Percentiles rank a stretch among this genome's conserved stretches.
These are phyloP conservation scores for Phialophora macrospora DNA, from an alignment of 2,329 filamentous ascomycete genomes.

Conservation along the genomic window DNA sequence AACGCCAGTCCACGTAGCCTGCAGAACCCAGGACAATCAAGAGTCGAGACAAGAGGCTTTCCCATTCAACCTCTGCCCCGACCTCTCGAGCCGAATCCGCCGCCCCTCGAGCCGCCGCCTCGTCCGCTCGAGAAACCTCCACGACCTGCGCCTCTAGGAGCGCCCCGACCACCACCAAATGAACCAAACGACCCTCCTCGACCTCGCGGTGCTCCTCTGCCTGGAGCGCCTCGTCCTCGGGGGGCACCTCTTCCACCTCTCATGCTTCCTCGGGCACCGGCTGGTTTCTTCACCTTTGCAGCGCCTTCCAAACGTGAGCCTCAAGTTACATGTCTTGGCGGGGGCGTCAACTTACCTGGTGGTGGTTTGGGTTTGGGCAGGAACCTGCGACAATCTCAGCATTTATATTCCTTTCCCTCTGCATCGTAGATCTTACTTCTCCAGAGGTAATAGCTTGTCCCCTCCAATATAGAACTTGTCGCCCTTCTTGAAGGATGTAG, in stretches of 20 bases:
- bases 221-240: slow-evolving; percentile 45
- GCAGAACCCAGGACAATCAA: slow-evolving; percentile 42
- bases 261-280: slow-evolving; percentile 55
- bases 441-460: slow-evolving; percentile 92
- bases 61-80: slow-evolving; percentile 26
- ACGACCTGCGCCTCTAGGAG: slow-evolving; percentile 40
- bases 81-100: slow-evolving; percentile 26
- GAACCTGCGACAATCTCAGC: slow-evolving; percentile 62
- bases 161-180: slow-evolving; percentile 40
- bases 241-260: slow-evolving; percentile 53
- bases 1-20: slow-evolving; percentile 49
- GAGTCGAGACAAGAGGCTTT: background rate
- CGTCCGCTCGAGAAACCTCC: slow-evolving; percentile 43
- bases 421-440: slow-evolving; percentile 63
- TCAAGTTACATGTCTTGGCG: slow-evolving; percentile 8
- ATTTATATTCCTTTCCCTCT: slow-evolving; percentile 11
- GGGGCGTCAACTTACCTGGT: slow-evolving; percentile 50
- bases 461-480: slow-evolving; percentile 96
- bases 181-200: slow-evolving; percentile 35
- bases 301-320: slow-evolving; percentile 55
- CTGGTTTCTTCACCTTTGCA: slow-evolving; percentile 42
- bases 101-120: slow-evolving; percentile 23
- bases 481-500: slow-evolving; percentile 89
- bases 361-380: slow-evolving; percentile 86
- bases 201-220: slow-evolving; percentile 41